A percentile compares a stretch with the other conserved stretches of the same genome.
Evolutionary conservation across 768 basidiomycete genomes (phyloP).

Genomic region (Russula earlei): DNA sequence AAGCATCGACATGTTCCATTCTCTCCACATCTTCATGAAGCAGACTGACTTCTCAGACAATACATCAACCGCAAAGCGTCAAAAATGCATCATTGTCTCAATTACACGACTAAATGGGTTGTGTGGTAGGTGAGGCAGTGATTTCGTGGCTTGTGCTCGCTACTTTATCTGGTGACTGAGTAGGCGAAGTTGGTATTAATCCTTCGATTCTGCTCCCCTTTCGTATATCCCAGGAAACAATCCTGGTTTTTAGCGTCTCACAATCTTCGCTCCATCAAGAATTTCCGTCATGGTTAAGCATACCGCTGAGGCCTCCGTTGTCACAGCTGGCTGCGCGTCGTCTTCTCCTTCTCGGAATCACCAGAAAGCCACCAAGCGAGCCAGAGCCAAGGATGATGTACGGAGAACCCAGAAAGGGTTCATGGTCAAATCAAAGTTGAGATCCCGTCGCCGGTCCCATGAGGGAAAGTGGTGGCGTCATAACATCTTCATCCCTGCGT

Average conservation of each 20-base stretch:
- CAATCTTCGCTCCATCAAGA: neutral
- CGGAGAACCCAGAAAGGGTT: neutral
- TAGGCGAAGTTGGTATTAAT: no score
- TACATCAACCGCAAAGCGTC: neutral
- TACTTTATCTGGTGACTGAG: neutral
- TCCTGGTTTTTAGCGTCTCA: neutral
- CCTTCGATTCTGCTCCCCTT: no score
- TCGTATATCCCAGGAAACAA: neutral
- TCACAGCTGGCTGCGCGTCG: neutral
- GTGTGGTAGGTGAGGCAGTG: neutral
- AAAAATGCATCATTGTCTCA: neutral
- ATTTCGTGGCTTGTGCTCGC: neutral
- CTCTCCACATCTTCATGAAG: neutral
- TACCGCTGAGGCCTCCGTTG: neutral
- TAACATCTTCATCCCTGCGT: neutral
- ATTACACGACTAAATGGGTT: no score
- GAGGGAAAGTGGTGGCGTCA: neutral
- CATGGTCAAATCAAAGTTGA: neutral
- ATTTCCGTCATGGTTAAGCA: neutral
- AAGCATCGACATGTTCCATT: neutral
- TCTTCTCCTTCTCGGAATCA: neutral
- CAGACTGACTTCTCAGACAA: neutral
- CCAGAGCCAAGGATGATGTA: neutral
- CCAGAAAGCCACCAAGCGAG: neutral
- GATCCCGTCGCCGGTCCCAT: neutral